phyloP scores from a whole-genome alignment of 768 basidiomycete species.

The Lactarius trivialis region DNA sequence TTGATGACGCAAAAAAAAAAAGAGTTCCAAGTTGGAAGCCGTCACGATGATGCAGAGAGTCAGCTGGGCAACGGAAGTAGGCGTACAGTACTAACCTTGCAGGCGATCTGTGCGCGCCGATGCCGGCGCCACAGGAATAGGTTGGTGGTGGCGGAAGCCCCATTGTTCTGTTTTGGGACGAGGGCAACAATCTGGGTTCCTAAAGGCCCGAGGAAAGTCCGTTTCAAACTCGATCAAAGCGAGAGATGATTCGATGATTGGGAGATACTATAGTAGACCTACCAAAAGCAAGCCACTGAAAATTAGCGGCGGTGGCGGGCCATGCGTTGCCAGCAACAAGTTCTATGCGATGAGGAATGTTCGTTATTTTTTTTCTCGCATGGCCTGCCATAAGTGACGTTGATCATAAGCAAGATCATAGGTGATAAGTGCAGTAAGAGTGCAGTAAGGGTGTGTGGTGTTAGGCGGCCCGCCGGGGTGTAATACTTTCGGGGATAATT shows the following conservation, averaged over 20 bases:
- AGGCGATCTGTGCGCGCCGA: neutral
- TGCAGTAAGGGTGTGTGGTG: too few relatives aligned
- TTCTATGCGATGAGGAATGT: neutral
- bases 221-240: slow-evolving; percentile 5
- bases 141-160: neutral
- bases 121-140: slow-evolving; percentile 11
- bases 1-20: slow-evolving; percentile 1
- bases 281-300: neutral
- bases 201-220: slow-evolving; percentile 8
- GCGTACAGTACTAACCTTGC: neutral
- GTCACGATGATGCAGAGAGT: neutral
- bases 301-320: slow-evolving; percentile 8
- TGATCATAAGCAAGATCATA: too few relatives aligned
- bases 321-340: slow-evolving; percentile 2
- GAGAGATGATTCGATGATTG: neutral
- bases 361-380: neutral
- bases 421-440: too few relatives aligned
- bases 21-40: neutral
- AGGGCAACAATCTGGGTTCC: neutral
- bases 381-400: neutral
- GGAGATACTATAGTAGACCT: neutral
- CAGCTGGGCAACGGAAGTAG: neutral
- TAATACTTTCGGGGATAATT: neutral
- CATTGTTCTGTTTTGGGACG: neutral
- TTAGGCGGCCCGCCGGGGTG: neutral